Percentiles rank a stretch among this genome's conserved stretches.
phyloP scores from a whole-genome alignment of 768 basidiomycete species.

The Podaxis sp. region DNA sequence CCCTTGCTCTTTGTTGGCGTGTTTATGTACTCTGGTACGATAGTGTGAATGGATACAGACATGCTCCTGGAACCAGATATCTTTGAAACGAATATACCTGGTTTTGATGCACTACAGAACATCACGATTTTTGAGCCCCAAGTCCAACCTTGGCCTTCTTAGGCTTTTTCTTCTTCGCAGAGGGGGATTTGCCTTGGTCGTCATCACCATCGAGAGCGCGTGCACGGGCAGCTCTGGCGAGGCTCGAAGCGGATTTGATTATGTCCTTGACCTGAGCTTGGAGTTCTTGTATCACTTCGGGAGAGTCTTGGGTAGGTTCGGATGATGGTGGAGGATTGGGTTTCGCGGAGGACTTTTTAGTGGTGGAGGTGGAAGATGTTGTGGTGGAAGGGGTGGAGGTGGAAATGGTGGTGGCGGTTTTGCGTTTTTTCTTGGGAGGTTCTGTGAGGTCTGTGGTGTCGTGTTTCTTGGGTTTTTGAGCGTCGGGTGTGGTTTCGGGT shows the following conservation, averaged over 20 bases:
- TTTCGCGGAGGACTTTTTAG: background rate
- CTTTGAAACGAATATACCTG: too few relatives aligned
- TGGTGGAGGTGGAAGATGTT: background rate
- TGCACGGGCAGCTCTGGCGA: conserved; percentile 37
- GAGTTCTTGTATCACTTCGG: conserved; percentile 8
- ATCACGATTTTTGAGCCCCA: background rate
- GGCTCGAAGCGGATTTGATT: conserved; percentile 35
- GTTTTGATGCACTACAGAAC: background rate
- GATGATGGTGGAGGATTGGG: background rate
- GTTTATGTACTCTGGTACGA: background rate
- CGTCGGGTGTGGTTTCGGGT: background rate
- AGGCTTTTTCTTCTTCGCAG: conserved; percentile 16
- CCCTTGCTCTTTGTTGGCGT: background rate
- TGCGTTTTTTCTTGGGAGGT: conserved; percentile 7
- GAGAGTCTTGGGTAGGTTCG: background rate
- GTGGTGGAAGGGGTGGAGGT: background rate
- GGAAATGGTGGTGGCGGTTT: background rate
- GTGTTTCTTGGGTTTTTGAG: conserved; percentile 7
- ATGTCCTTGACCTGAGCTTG: conserved; percentile 31
- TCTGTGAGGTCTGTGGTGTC: background rate
- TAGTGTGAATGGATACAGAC: background rate
- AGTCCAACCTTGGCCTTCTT: background rate
- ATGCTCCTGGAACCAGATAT: background rate
- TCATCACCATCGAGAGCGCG: conserved; percentile 22
- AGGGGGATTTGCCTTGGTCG: conserved; percentile 4